Evolutionary conservation across 1,284 basidiomycete species (phyloP), one percentile per base, ranked within the genome.

Genomic region (Termitomyces sp.): DNA sequence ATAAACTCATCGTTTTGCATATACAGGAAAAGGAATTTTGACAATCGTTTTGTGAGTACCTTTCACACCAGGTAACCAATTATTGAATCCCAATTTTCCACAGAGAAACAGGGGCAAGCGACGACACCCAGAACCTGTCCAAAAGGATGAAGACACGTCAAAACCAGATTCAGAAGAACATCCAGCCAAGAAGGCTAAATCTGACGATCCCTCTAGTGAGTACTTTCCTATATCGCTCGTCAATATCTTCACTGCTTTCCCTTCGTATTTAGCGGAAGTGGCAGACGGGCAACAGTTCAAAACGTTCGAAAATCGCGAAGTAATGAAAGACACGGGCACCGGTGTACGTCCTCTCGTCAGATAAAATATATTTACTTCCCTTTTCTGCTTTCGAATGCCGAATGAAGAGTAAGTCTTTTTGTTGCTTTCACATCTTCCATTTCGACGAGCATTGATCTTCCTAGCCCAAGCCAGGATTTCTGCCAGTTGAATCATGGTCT

Each of bases 31-130:
- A 77, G 72, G 48, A 67, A 74, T 11, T 85, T 85, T 64, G 78
- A 79, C 53, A 71, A 73, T 57, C 75, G 83, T 63, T 86, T 85
- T 72, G 82, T 84, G 62, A 68, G 82, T 24, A 24, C 31, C 5
- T 21, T 11, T n/a, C 14, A n/a, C 21, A n/a, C 10, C 2, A 41
- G 11, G n/a, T 28, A 24, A 34, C 16, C 1, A 14, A 6, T 21
- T 2, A 31, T 19, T 37, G 24, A 30, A 39, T 33, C 10, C 2
- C 10, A 8, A 16, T n/a, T 2, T 3, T 40, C 13, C 21, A 6
- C 21, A 85, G 82, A 84, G 77, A 78, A 77, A 71, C 43, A 71
- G 82, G 64, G 78, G 81, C 64, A 84, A 84, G 70, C 80, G 82
- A 60, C 40, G 38, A n/a, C 33, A 46, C 33, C 45, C 13, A 10